Conservation (phyloP, 1,284 basidiomycete species). For the Melampsora larici-populina region DNA sequence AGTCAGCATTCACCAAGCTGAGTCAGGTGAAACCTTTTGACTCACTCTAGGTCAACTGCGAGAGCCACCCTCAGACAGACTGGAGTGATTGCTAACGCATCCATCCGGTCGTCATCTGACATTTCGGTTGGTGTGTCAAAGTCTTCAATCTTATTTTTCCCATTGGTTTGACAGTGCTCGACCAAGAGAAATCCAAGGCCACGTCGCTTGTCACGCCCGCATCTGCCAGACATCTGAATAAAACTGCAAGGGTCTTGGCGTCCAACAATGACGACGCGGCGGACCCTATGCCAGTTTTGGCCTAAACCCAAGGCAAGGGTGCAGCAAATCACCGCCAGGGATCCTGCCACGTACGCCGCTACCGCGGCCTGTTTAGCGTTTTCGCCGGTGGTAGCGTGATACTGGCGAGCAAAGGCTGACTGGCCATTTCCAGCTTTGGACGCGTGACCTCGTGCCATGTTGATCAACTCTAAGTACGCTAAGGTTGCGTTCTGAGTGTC, state of each 20-base stretch:
- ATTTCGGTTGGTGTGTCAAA: not conserved
- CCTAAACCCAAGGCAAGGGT: not conserved
- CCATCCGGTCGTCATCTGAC: not conserved
- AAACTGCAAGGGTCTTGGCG: not conserved
- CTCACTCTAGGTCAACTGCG: too few species aligned
- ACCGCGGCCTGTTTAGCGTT: not conserved
- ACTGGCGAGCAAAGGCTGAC: too few species aligned
- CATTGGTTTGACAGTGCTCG: not conserved
- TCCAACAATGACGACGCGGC: not conserved
- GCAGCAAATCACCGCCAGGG: not conserved
- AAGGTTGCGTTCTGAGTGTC: not conserved
- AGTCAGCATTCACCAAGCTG: too few species aligned
- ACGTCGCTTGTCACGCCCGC: not conserved
- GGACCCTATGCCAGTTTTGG: not conserved
- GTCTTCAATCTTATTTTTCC: not conserved
- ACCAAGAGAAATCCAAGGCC: not conserved
- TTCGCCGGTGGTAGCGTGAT: not conserved
- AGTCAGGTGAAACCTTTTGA: too few species aligned
- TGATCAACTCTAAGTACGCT: too few species aligned
- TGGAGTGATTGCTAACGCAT: too few species aligned
- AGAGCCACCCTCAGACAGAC: too few species aligned
- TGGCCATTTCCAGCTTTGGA: too few species aligned
- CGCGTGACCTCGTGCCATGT: too few species aligned
- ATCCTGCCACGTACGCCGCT: not conserved
- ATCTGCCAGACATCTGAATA: not conserved